Conservation (phyloP, 1,284 basidiomycete species). For the Cronartium ribicola region DNA sequence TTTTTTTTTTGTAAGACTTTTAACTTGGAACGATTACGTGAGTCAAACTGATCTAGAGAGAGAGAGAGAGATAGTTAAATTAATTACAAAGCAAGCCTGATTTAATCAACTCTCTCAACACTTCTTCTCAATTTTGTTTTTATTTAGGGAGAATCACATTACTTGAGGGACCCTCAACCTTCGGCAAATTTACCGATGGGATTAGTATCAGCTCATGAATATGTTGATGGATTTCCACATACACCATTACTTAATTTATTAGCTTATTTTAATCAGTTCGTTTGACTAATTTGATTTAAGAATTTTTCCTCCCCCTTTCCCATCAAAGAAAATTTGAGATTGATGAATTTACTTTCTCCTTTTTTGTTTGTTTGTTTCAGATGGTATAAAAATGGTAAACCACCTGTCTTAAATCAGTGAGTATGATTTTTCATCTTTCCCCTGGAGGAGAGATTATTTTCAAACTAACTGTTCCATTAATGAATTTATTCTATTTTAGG, state of each 20-base stretch:
- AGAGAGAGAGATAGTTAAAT: not conserved
- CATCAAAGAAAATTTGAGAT: not conserved
- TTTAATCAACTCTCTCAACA: not conserved
- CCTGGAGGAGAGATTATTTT: not conserved
- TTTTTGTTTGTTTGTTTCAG: not conserved
- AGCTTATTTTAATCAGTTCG: conserved; percentile 40
- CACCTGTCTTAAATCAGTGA: conserved; percentile 21
- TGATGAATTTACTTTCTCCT: not conserved
- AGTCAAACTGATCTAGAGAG: not conserved
- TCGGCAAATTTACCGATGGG: conserved; percentile 31
- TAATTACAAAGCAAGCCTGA: not conserved
- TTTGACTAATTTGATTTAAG: not conserved
- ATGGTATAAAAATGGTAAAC: conserved; percentile 38
- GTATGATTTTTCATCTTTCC: not conserved
- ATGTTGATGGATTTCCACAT: conserved; percentile 37
- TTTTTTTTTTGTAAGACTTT: conserved; percentile 10
- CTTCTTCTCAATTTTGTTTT: not conserved
- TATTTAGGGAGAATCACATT: conserved; percentile 35
- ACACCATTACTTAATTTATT: conserved; percentile 25
- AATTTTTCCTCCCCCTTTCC: no score
- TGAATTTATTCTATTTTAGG: not conserved
- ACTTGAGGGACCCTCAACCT: conserved; percentile 33
- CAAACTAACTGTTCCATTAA: not conserved
- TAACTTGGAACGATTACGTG: conserved; percentile 41
- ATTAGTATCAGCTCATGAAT: conserved; percentile 30